Base-by-base conservation (phyloP, 495 filamentous ascomycete genomes). In the Penicillium chermesinum region DNA sequence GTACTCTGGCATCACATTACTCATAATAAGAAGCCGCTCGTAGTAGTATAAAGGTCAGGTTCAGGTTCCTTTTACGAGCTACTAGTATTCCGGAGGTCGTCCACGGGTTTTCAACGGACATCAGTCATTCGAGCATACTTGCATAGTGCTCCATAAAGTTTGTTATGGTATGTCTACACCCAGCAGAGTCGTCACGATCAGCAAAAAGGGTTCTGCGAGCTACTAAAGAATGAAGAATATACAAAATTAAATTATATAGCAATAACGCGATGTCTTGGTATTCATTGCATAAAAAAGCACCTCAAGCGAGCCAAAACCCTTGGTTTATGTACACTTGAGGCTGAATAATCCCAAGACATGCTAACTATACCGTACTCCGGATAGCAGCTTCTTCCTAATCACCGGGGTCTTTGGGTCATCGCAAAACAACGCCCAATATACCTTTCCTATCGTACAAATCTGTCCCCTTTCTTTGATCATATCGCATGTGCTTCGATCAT, bases 371-470 rank as follows among this genome's bases (percentile, higher is more conserved):
- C 25, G 25, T 10, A 10, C 4, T 30, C 4, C 4, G 4, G 25
- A 10, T 30, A 30, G 25, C 25, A 30, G 10, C 25, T 30, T 30
- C 25, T 30, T 10, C 25, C 4, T 30, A 30, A 30, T 5, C 4
- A 10, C 25, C 25, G 25, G 25, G 4, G 10, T n/a, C 14, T 25
- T 38, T 41, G 22, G 30, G 27, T 41, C 32, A 36, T 43, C 41
- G 49, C 25, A 30, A 42, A 44, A 58, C 41, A 44, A 45, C 60
- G n/a, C 53, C 19, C 32, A 49, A 44, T 51, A 48, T 47, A 47
- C 47, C 52, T 38, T 51, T 50, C 34, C 48, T 71, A 71, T 70
- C 61, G 66, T 72, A 72, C 68, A 72, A 44, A 50, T 46, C 27
- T 40, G 48, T 54, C 52, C 43, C 54, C 60, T 44, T 49, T 21